Conservation (phyloP, 371 early-diverging fungal genomes). For the Mortierella sp. region DNA sequence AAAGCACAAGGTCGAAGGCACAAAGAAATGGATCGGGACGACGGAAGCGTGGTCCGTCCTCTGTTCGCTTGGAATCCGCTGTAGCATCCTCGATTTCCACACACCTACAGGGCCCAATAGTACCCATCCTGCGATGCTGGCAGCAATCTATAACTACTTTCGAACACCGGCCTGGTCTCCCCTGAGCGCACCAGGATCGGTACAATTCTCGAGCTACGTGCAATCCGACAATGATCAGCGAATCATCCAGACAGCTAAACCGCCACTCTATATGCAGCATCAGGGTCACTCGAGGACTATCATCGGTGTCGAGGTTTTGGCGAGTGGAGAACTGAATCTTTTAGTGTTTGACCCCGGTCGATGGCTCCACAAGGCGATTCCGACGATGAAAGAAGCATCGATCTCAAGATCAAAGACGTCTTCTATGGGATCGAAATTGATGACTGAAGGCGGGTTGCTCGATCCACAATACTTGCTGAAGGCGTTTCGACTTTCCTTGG, state of each 20-base stretch:
- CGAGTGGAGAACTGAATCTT: slow-evolving; percentile 61
- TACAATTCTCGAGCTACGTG: neutral
- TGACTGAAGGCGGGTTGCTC: slow-evolving; percentile 6
- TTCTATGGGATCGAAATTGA: slow-evolving; percentile 11
- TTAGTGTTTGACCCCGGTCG: slow-evolving; percentile 78
- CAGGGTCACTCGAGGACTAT: slow-evolving; percentile 81
- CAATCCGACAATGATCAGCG: slow-evolving; percentile 3
- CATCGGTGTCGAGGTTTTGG: slow-evolving; percentile 71
- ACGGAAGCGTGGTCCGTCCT: slow-evolving; percentile 78
- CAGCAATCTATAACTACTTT: slow-evolving; percentile 70
- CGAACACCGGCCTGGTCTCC: slow-evolving; percentile 44
- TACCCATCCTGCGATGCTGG: slow-evolving; percentile 67
- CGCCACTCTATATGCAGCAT: slow-evolving; percentile 82
- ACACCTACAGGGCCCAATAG: slow-evolving; percentile 68
- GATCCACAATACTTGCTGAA: slow-evolving; percentile 41
- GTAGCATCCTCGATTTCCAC: slow-evolving; percentile 77
- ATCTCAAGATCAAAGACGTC: slow-evolving; percentile 5
- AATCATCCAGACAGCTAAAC: slow-evolving; percentile 60
- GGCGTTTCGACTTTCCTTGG: slow-evolving; percentile 34
- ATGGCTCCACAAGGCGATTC: slow-evolving; percentile 53
- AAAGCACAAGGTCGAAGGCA: slow-evolving; percentile 64
- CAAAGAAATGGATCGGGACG: slow-evolving; percentile 84
- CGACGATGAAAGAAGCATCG: slow-evolving; percentile 8
- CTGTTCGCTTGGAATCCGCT: slow-evolving; percentile 68
- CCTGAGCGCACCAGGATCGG: slow-evolving; percentile 12